Evolutionary conservation across 116 monocot species (phyloP), one percentile per base, ranked within the genome.

Genomic region (Cymodocea nodosa): DNA sequence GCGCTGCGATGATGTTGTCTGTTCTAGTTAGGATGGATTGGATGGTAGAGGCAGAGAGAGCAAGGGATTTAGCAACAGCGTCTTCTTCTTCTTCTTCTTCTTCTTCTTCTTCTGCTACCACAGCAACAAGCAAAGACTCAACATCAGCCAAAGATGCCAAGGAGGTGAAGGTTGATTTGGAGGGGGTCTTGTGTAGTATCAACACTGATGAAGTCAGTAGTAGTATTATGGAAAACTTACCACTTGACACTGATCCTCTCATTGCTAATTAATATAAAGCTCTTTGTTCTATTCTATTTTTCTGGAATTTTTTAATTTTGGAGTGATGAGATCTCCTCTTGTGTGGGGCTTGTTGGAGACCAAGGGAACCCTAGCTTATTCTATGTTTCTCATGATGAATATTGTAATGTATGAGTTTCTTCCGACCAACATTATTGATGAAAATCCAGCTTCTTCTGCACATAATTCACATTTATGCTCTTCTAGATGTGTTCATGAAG

Each of bases 21-120:
- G 85, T 72, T 19, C 49, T 92, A 35, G 64, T 65, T 1, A 70
- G 50, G 39, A 87, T 77, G 12, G 92, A 92, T 57, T 92, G 92
- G 92, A 50, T 53, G 11, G 74, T 64, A 0, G 85, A 92, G 73
- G 73, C 65, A 35, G 80, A 82, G 25, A 80, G 75, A 35, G 85
- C 92, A 3, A 80, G 48, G 59, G 78, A 84, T 8, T 59, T 92
- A 18, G 76, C 70, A 13, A 35, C 39, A 15, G 55, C 22, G 8
- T 10, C 44, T 44, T 10, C 40, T 6, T 6, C 44, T 6, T 8
- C 44, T 9, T 44, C 44, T 9, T 10, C 44, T 9, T 1, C 7
- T 6, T 6, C 8, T 44, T 44, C 44, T 6, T 44, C 44, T 6
- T 4, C 44, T 44, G 44, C 44, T 44, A 44, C 37, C 23, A 7